These are phyloP conservation scores for Pugionium cornutum DNA, from an alignment of 345 rosid species.

Conservation along the genomic window DNA sequence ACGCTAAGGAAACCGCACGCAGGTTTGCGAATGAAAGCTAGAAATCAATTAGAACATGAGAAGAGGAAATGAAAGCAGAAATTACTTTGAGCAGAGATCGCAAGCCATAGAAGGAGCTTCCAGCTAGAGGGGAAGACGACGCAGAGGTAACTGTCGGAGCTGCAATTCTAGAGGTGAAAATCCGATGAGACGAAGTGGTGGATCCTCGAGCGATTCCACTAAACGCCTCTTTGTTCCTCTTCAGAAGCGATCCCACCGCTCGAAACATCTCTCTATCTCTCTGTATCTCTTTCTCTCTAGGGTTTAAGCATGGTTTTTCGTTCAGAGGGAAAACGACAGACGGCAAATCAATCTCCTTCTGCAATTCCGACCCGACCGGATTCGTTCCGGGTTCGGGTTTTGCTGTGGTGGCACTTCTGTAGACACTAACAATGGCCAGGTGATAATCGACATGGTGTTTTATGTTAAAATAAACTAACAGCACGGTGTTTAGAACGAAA, in stretches of 20 bases:
- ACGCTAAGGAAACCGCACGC: background rate
- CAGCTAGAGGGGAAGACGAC: conserved; percentile 20
- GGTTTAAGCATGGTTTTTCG: conserved; percentile 43
- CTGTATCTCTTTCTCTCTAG: background rate
- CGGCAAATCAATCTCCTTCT: conserved; percentile 16
- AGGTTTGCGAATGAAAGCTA: background rate
- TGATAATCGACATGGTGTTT: conserved; percentile 13
- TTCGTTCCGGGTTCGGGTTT: conserved; percentile 29
- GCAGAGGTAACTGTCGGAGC: background rate
- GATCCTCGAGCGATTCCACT: conserved; percentile 38
- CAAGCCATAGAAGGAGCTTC: conserved; percentile 44
- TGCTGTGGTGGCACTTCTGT: conserved; percentile 30
- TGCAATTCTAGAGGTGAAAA: conserved; percentile 31
- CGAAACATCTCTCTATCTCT: conserved; percentile 47
- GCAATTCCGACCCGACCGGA: conserved; percentile 28
- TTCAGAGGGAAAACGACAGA: background rate
- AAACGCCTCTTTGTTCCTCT: conserved; percentile 48
- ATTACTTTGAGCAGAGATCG: conserved; percentile 51
- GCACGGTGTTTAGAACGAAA: conserved; percentile 20
- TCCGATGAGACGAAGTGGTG: conserved; percentile 37
- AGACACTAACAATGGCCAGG: background rate
- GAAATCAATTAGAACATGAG: background rate
- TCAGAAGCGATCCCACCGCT: conserved; percentile 54
- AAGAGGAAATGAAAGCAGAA: background rate
- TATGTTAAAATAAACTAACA: background rate